Percentiles rank a stretch among this genome's conserved stretches.
phyloP scores from a whole-genome alignment of 2,329 filamentous ascomycete genomes.

The Cercospora janseana region DNA sequence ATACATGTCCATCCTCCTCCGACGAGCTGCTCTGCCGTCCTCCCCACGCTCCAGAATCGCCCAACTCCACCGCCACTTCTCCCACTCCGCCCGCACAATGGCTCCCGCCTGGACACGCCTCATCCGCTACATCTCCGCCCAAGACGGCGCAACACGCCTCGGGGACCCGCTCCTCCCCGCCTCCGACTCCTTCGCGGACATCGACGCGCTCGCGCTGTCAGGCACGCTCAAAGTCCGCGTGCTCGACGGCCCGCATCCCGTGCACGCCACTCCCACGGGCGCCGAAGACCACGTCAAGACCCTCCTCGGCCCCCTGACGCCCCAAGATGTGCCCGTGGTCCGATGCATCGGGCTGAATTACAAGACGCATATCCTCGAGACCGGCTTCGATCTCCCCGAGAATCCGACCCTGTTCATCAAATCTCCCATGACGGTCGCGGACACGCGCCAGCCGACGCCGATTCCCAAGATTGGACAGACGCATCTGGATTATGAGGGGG shows the following conservation, averaged over 20 bases:
- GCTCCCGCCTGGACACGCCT: conserved; percentile 56
- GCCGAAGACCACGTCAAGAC: conserved; percentile 55
- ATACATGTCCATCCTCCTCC: conserved; percentile 10
- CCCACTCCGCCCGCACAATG: conserved; percentile 7
- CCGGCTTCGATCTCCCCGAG: conserved; percentile 65
- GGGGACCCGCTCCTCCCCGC: conserved; percentile 63
- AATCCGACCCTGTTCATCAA: conserved; percentile 75
- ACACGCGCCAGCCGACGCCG: conserved; percentile 65
- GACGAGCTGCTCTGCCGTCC: background rate
- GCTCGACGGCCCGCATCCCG: conserved; percentile 47
- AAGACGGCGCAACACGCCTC: conserved; percentile 67
- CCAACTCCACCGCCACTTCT: conserved; percentile 5
- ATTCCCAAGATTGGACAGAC: conserved; percentile 65
- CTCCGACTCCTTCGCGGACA: conserved; percentile 28
- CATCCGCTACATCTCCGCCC: conserved; percentile 66
- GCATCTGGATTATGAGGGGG: conserved; percentile 74
- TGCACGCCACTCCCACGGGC: conserved; percentile 52
- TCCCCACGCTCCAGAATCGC: background rate
- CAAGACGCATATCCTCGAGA: conserved; percentile 52
- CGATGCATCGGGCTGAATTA: conserved; percentile 62
- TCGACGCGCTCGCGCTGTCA: conserved; percentile 35
- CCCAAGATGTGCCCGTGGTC: conserved; percentile 55
- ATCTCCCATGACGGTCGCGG: conserved; percentile 63
- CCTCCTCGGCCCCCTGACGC: conserved; percentile 54
- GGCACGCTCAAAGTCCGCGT: conserved; percentile 54